Conservation (phyloP, 2,329 filamentous ascomycete genomes). For the Sordariomycetes sp. region DNA sequence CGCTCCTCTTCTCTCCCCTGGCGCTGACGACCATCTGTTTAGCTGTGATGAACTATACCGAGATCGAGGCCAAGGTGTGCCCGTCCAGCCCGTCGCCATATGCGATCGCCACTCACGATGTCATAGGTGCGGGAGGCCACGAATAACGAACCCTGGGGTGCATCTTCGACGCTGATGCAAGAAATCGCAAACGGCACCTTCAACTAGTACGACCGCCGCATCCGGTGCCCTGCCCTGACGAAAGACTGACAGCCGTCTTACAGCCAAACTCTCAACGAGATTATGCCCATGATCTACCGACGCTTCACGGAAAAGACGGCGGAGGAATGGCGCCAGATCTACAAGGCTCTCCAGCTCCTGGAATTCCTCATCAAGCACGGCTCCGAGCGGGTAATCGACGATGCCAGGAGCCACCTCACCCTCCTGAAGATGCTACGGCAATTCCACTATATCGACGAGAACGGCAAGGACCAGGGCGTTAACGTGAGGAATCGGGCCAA, state of each 20-base stretch:
- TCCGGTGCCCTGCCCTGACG: not conserved
- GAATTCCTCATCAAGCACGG: constrained; percentile 98
- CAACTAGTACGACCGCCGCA: constrained; percentile 59
- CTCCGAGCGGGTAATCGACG: constrained; percentile 92
- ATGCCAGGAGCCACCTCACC: constrained; percentile 87
- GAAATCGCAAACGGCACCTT: constrained; percentile 97
- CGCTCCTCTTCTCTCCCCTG: constrained; percentile 4
- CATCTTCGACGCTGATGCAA: constrained; percentile 76
- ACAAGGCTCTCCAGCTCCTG: constrained; percentile 92
- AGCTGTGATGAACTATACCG: constrained; percentile 98
- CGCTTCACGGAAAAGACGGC: constrained; percentile 97
- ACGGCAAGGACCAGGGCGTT: constrained; percentile 96
- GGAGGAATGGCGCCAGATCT: constrained; percentile 98
- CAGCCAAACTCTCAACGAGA: constrained; percentile 93
- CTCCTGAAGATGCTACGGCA: constrained; percentile 96
- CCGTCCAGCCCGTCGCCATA: constrained; percentile 2
- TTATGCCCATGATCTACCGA: constrained; percentile 99
- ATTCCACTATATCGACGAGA: constrained; percentile 92
- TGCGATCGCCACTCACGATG: constrained; percentile 5
- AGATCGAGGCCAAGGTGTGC: constrained; percentile 65
- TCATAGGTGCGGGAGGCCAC: constrained; percentile 85
- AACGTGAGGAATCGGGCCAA: constrained; percentile 96
- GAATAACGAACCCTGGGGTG: constrained; percentile 97
- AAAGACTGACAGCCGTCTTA: not conserved
- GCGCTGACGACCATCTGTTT: constrained; percentile 14